Evolutionary conservation across 371 early-diverging fungal species (phyloP).

Genomic region (Fennellomyces sp.): DNA sequence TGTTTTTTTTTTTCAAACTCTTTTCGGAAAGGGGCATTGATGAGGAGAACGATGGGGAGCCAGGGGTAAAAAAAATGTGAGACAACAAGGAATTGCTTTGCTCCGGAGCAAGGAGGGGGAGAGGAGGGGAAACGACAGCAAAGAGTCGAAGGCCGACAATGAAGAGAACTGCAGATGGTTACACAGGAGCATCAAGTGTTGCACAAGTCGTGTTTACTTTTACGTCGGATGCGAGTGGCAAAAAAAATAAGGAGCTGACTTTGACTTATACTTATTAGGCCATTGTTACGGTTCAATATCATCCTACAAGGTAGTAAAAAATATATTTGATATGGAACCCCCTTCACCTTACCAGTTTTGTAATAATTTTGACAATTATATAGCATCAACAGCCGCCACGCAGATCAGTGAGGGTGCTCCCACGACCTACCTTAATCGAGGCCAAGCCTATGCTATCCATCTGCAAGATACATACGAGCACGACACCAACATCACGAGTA

Average conservation of each 20-base stretch:
- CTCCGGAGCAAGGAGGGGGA: neutral
- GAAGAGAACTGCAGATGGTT: neutral
- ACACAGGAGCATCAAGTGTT: constrained; percentile 6
- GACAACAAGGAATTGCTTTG: neutral
- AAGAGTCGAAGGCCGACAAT: constrained; percentile 2
- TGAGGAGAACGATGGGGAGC: neutral
- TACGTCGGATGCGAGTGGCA: neutral
- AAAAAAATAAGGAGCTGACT: neutral
- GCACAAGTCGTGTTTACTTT: neutral
- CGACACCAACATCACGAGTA: constrained; percentile 56
- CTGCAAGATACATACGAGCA: constrained; percentile 40
- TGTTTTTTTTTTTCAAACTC: constrained; percentile 1
- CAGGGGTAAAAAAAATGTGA: neutral
- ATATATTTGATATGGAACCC: too few species aligned
- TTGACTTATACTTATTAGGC: neutral
- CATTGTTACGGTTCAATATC: constrained; percentile 2
- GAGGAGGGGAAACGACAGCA: neutral
- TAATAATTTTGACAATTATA: too few species aligned
- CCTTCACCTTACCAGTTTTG: too few species aligned
- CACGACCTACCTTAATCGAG: constrained; percentile 70
- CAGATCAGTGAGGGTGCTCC: constrained; percentile 44
- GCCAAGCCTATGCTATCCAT: constrained; percentile 60
- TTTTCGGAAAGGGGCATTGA: neutral
- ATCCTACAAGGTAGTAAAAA: constrained; percentile 9
- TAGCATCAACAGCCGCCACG: constrained; percentile 42